Evolutionary conservation across 225 moss, liverwort and hornwort species (phyloP), one percentile per base, ranked within the genome.

Genomic region (Climacium dendroides): DNA sequence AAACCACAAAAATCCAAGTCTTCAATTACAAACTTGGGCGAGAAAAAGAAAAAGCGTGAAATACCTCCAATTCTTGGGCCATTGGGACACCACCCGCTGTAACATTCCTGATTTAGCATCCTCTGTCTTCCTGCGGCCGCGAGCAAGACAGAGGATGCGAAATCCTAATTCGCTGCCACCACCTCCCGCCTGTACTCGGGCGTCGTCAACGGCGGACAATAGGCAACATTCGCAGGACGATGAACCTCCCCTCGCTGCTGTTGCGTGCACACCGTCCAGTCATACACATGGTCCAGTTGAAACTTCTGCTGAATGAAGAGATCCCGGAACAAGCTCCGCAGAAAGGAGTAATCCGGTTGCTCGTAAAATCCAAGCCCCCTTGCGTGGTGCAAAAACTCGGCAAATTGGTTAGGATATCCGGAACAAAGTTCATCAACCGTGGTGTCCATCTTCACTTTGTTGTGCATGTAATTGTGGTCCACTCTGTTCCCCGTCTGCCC

Each of bases 241-340:
- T 85, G 84, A 15, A 47, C 19, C 29, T 74, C 84, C 48, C 84
- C 85, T 28, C 75, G 89, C 34, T 34, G 93, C 66, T 9, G 66
- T 15, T 35, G 81, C 63, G 87, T 87, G 87, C 89, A 87, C 74
- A 91, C 87, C 16, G 91, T 91, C 93, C 93, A 93, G 53, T 93
- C 93, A 43, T 93, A 93, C 43, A 93, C 93, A 72, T 93, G 93
- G 80, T 93, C 93, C 39, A 93, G 93, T 80, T 93, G 93, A 55
- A 93, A 93, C 45, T 90, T 91, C 75, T 93, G 88, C 63, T 93
- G 90, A 19, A 93, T 93, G 65, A 93, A 93, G 53, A 93, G 90
- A 85, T 93, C 93, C 17, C 93, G 91, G 75, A 93, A 93, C 85
- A 93, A 75, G 82, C 93, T 90, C 19, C 93, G 85, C 55, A 93